Evolutionary conservation across 768 basidiomycete species (phyloP).

Genomic region (Hericium alpestre): DNA sequence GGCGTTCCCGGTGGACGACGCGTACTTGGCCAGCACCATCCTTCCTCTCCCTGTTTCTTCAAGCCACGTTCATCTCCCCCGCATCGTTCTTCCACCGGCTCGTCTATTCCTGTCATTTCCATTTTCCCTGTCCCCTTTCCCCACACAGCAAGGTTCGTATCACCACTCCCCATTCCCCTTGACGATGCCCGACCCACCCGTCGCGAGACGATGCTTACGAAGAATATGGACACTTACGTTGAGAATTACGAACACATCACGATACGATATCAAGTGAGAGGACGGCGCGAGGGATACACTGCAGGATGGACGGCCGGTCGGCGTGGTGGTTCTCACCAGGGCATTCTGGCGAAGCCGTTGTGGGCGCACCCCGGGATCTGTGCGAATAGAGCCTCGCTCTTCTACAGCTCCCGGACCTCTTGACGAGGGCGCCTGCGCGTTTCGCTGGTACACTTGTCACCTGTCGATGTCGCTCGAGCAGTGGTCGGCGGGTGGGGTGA

Average conservation of each 20-base stretch:
- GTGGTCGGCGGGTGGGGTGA: not conserved
- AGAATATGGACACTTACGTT: constrained; percentile 14
- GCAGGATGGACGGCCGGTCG: not conserved
- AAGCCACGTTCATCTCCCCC: constrained; percentile 4
- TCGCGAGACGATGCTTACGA: constrained; percentile 11
- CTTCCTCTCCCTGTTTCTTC: constrained; percentile 8
- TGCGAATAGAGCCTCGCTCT: not conserved
- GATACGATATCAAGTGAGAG: constrained; percentile 6
- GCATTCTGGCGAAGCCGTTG: not conserved
- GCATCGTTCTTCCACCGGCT: constrained; percentile 4
- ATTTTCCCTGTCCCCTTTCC: not conserved
- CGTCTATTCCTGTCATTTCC: constrained; percentile 8
- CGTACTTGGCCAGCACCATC: constrained; percentile 1
- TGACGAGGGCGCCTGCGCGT: not conserved
- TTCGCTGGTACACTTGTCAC: not conserved
- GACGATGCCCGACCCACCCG: constrained; percentile 7
- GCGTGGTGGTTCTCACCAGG: not conserved
- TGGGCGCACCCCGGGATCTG: not conserved
- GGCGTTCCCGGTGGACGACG: constrained; percentile 11
- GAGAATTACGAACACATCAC: constrained; percentile 7
- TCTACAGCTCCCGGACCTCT: not conserved
- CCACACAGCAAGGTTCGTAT: not conserved
- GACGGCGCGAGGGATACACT: not conserved
- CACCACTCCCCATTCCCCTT: not conserved
- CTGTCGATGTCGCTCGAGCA: not conserved